A percentile compares a stretch with the other conserved stretches of the same genome.
phyloP scores from a whole-genome alignment of 352 stramenopile species.

The Plasmopara halstedii region DNA sequence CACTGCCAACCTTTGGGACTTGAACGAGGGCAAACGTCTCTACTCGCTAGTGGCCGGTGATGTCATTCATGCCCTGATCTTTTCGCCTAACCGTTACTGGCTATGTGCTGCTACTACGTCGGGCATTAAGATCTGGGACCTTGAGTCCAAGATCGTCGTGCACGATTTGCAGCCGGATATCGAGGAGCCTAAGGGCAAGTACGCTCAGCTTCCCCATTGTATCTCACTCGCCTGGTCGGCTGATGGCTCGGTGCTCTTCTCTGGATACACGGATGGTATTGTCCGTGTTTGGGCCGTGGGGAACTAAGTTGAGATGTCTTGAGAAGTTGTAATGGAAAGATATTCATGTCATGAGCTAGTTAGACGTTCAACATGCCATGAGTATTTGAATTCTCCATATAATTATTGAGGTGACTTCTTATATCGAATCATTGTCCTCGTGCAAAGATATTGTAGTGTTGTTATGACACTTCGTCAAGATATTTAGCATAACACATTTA shows the following conservation, averaged over 20 bases:
- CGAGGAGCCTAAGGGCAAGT: constrained; percentile 87
- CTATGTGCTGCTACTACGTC: constrained; percentile 97
- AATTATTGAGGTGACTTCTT: no score
- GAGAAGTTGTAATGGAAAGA: no score
- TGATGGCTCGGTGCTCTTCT: constrained; percentile 98
- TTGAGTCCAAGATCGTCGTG: constrained; percentile 99
- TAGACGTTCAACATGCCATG: no score
- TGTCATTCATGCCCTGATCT: constrained; percentile 96
- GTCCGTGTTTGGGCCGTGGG: constrained; percentile 94
- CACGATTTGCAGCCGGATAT: constrained; percentile 95
- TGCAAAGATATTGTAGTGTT: no score
- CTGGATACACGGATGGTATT: constrained; percentile 98
- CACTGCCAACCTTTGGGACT: constrained; percentile 99
- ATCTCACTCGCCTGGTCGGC: constrained; percentile 97
- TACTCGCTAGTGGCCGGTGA: constrained; percentile 98
- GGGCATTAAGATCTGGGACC: constrained; percentile 99
- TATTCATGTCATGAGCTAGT: no score
- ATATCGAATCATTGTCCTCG: no score
- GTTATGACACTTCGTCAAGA: no score
- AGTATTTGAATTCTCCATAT: no score
- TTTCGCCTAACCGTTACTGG: constrained; percentile 99
- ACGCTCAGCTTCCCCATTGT: constrained; percentile 92
- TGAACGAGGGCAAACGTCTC: constrained; percentile 99
- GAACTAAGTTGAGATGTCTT: constrained; percentile 49
- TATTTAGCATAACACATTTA: no score